Percentiles rank a stretch among this genome's conserved stretches.
Evolutionary conservation across 768 basidiomycete genomes (phyloP).

Genomic region (Gelatoporia subvermispora): DNA sequence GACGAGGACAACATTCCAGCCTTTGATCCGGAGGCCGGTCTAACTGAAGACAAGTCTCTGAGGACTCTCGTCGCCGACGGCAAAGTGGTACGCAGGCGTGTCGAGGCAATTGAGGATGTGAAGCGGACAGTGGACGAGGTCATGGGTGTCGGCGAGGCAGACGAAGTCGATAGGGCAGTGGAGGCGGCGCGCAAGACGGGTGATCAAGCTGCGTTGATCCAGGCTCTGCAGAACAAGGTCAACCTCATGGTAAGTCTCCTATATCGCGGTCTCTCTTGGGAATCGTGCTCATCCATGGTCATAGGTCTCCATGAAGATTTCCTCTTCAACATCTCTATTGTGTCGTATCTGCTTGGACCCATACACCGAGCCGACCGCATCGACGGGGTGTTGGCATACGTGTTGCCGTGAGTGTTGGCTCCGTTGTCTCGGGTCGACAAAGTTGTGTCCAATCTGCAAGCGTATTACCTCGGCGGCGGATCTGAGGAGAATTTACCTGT

Average conservation of each 20-base stretch:
- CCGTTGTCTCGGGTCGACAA: constrained; percentile 76
- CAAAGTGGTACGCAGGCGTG: constrained; percentile 27
- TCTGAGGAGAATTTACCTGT: constrained; percentile 72
- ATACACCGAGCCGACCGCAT: constrained; percentile 73
- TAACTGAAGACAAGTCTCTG: constrained; percentile 23
- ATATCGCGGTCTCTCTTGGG: background rate
- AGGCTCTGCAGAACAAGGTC: constrained; percentile 59
- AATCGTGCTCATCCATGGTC: constrained; percentile 2
- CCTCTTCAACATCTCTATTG: constrained; percentile 38
- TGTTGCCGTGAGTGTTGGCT: constrained; percentile 83
- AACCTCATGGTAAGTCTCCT: constrained; percentile 43
- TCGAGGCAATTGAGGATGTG: constrained; percentile 15
- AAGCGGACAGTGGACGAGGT: constrained; percentile 36
- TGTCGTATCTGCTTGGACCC: constrained; percentile 81
- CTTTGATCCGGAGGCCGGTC: constrained; percentile 21
- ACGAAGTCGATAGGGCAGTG: constrained; percentile 34
- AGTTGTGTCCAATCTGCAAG: constrained; percentile 84
- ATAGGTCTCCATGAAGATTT: constrained; percentile 41
- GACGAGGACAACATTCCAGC: constrained; percentile 20
- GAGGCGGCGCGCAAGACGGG: constrained; percentile 43
- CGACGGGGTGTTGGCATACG: constrained; percentile 86
- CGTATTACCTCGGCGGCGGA: constrained; percentile 77
- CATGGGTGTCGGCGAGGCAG: constrained; percentile 31
- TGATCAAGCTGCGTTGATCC: constrained; percentile 43
- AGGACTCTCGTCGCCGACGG: constrained; percentile 52